Base-by-base conservation (phyloP, 345 rosid genomes). In the Eutrema japonicum region DNA sequence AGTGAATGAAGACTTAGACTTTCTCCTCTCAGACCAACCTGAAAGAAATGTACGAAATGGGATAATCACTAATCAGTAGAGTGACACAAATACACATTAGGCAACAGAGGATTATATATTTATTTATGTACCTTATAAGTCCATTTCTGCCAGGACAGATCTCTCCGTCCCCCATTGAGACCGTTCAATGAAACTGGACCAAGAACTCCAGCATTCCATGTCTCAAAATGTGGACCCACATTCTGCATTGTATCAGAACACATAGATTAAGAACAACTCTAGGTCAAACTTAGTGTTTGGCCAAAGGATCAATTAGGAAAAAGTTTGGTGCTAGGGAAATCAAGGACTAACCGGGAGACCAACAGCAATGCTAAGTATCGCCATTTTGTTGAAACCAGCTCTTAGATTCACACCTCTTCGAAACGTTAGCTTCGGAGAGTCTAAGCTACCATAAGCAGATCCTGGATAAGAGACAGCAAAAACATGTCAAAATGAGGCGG, bases 21-120 rank as follows among this genome's bases (percentile, higher is more conserved):
- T 83, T 96, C 99, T 78, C 99, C 99, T 66, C 82, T 83, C n/a
- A 96, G 92, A 74, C 99, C 99, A 76, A 95, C 79, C 98, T 94
- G 85, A 74, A 69, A 38, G 41, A 68, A 35, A 18, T 8, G 64
- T 18, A 56, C 36, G 45, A 64, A 37, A 35, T 37, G 6, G 2
- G 60, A 2, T 26, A 9, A 52, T 37, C 71, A 38, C 5, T 46
- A 37, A 32, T 62, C 71, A 38, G 48, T 47, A 32, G 6, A 63
- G 13, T 30, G 71, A 56, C 49, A n/a, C 7, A 48, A 48, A 36
- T 3, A 64, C 11, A 64, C 6, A 10, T 3, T 49, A 18, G 22
- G 2, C 3, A 49, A 49, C 26, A 49, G 57, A 65, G 35, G 8
- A 22, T 12, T 22, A 1, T 36, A 18, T 65, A n/a, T 63, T 30